Base-by-base conservation (phyloP, 2,329 filamentous ascomycete species). In the Phaeosphaeriaceae sp. region DNA sequence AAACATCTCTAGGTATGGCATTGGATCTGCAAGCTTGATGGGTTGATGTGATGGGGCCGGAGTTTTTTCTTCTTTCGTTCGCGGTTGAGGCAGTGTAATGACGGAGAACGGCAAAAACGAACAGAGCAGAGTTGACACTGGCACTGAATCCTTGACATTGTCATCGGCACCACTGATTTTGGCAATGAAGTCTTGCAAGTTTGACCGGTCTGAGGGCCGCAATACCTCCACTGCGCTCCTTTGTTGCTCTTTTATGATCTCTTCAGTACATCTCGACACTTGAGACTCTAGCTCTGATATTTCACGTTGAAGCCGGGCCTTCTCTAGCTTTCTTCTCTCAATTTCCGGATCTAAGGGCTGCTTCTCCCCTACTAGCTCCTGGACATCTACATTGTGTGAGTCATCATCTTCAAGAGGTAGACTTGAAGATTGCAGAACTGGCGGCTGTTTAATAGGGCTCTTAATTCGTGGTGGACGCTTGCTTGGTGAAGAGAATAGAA, bases 1-100 rank as follows among this genome's bases (percentile, higher is more conserved):
- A 61, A 94, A 91, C 7, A 87, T 79, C 37, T 87, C 83, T 0
- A 92, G 78, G 56, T 87, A 91, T 0, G 87, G 84, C 2, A 88
- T 73, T 41, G 88, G 83, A 51, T 92, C 83, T 0, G 80, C 76
- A 1, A 87, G 79, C 1, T 82, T 79, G 74, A 92, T 78, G 1
- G 79, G 78, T 1, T 85, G 81, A 63, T 92, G 89, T 1, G 87
- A 89, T 6, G 81, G 75, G 0, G 81, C 68, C 2, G 77, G 74
- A n/a, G 71, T 74, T 21, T 68, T 63, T 6, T 71, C 16, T 36
- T 42, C 38, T 26, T 59, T 55, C 9, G 39, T 49, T 6, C 52
- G 57, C 62, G 76, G 48, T 16, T 55, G 54, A n/a, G 51, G 53
- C 16, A 68, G 50, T 8, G 54, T 38, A 6, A 66, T 56, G 20